These are phyloP conservation scores for Botrytis porri DNA, from an alignment of 2,329 filamentous ascomycete genomes.

Conservation along the genomic window DNA sequence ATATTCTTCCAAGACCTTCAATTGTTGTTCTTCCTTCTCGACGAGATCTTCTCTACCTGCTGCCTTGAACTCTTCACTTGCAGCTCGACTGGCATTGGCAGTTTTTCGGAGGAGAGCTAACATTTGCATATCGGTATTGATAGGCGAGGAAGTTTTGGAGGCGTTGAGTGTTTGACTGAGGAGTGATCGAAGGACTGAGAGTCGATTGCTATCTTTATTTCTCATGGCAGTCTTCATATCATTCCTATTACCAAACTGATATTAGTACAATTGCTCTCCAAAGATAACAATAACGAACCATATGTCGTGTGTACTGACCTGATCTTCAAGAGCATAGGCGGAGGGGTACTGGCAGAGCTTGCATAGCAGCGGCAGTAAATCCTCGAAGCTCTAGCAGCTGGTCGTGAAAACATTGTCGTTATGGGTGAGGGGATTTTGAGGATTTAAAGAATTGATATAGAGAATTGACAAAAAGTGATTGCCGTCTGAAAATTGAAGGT, in stretches of 20 bases:
- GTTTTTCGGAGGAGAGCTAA: constrained; percentile 65
- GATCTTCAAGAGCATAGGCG: constrained; percentile 40
- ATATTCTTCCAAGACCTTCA: constrained; percentile 64
- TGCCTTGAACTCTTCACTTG: constrained; percentile 59
- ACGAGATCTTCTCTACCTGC: constrained; percentile 67
- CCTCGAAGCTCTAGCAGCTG: constrained; percentile 28
- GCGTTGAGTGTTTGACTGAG: constrained; percentile 71
- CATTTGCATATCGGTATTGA: constrained; percentile 67
- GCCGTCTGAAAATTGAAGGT: neutral
- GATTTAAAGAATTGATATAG: neutral
- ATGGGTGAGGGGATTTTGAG: neutral
- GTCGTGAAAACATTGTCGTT: constrained; percentile 27
- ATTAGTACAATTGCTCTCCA: neutral
- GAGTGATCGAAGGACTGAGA: constrained; percentile 66
- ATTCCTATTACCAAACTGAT: constrained; percentile 29
- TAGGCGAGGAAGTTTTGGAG: constrained; percentile 68
- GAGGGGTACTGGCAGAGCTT: constrained; percentile 31
- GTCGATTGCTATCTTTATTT: constrained; percentile 60
- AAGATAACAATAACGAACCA: neutral
- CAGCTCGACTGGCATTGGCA: constrained; percentile 54
- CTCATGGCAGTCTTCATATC: constrained; percentile 67
- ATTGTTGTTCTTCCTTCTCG: constrained; percentile 66
- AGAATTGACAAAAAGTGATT: neutral
- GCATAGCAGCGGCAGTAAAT: constrained; percentile 33
- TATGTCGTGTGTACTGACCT: constrained; percentile 30